Percentiles rank a stretch among this genome's conserved stretches.
These are phyloP conservation scores for Coniochaeta ligniaria DNA, from an alignment of 2,329 filamentous ascomycete genomes.

Conservation along the genomic window DNA sequence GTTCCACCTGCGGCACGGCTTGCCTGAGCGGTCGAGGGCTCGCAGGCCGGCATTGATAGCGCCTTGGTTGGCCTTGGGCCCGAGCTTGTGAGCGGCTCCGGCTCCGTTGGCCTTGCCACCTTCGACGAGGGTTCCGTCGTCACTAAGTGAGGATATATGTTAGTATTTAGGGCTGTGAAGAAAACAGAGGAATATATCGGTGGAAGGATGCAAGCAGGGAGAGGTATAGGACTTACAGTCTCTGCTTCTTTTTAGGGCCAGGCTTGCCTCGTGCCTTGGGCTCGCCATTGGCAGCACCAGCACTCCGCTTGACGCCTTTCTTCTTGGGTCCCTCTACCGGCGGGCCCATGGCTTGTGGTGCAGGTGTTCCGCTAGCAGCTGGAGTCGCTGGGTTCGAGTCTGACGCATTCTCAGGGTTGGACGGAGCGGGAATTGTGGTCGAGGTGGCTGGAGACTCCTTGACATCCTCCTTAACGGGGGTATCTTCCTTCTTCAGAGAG, in stretches of 20 bases:
- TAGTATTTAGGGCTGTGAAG: too few relatives aligned
- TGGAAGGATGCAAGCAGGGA: not conserved
- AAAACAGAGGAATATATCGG: too few relatives aligned
- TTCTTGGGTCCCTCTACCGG: conserved; percentile 60
- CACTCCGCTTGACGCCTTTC: conserved; percentile 65
- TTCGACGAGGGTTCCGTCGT: conserved; percentile 53
- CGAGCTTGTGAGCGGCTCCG: conserved; percentile 68
- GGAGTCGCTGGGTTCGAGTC: conserved; percentile 56
- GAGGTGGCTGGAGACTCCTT: conserved; percentile 39
- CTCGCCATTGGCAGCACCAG: conserved; percentile 45
- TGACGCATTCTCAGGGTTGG: conserved; percentile 44
- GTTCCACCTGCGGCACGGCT: conserved; percentile 87
- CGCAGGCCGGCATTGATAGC: conserved; percentile 96
- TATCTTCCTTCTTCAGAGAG: conserved; percentile 33
- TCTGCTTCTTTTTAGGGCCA: conserved; percentile 92
- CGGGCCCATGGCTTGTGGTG: conserved; percentile 48
- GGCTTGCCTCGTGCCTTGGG: conserved; percentile 79
- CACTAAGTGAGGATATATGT: conserved; percentile 29
- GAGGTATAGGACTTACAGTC: conserved; percentile 61
- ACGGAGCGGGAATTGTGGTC: conserved; percentile 28
- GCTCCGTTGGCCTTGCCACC: conserved; percentile 39
- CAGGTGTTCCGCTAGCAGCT: conserved; percentile 47
- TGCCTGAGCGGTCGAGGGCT: conserved; percentile 84
- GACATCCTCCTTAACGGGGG: conserved; percentile 25
- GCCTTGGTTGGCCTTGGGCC: conserved; percentile 92